Evolutionary conservation across 192 early-diverging fungal species (phyloP), one percentile per base, ranked within the genome.

Genomic region (Coemansia javaensis): DNA sequence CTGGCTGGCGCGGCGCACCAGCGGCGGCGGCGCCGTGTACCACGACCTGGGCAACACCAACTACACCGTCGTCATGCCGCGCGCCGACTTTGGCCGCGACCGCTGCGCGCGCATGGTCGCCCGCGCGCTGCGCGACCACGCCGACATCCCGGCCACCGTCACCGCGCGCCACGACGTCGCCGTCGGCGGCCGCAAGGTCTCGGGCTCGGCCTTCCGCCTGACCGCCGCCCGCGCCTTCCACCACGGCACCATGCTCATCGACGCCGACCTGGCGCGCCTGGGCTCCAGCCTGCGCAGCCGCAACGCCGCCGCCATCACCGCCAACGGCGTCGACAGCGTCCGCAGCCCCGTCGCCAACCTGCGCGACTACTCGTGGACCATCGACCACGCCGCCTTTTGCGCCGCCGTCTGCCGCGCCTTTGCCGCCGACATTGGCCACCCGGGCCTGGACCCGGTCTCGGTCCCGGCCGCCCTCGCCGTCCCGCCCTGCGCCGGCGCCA

Each of bases 191-290:
- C 76, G 77, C 48, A 99, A 99, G 77, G 65, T 94, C 20, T 94
- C 93, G 23, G 97, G 97, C 27, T 90, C 86, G 39, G 97, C 97
- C 5, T 99, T 87, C 80, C 93, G 93, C 48, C 61, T 99, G 40
- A 91, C 88, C 41, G 82, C 78, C 45, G 44, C 63, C 7, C 62
- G 88, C 42, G 88, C 94, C 3, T 96, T 94, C 57, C 93, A 96
- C 61, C 97, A 99, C 62, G 97, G 97, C 35, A 99, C 97, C 6
- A 96, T 99, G 97, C 70, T 99, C 31, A 96, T 99, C 44, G 83
- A 93, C 52, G 75, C 91, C 7, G 87, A 97, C 64, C 77, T 94
- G 40, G 37, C 43, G 16, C 50, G 64, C 10, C 69, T 88, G 24
- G 45, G 68, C 28, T 62, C 61, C 25, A 80, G 69, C 38, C 55